A percentile compares a stretch with the other conserved stretches of the same genome.
Evolutionary conservation across 1,139 yeast species (phyloP).

Genomic region (Kodamaea alishanica): DNA sequence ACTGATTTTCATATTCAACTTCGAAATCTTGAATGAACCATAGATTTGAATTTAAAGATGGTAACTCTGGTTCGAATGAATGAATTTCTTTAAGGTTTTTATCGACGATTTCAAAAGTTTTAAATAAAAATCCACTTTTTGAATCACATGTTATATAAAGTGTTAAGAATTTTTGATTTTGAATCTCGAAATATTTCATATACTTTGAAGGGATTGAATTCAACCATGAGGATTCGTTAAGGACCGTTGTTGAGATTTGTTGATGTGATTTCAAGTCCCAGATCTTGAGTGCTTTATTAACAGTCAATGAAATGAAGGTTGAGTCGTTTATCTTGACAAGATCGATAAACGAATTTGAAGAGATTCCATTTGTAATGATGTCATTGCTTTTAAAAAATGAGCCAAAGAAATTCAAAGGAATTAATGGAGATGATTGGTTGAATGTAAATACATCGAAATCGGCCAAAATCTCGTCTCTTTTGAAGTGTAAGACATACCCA

Average conservation of each 20-base stretch:
- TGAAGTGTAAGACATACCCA: slow-evolving; percentile 63
- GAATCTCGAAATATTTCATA: slow-evolving; percentile 17
- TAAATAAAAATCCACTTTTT: slow-evolving; percentile 24
- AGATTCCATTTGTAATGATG: slow-evolving; percentile 25
- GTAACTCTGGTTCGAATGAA: slow-evolving; percentile 26
- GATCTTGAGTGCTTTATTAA: slow-evolving; percentile 48
- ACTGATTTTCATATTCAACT: slow-evolving; percentile 23
- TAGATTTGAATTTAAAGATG: slow-evolving; percentile 19
- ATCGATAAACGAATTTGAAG: slow-evolving; percentile 34
- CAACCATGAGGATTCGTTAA: slow-evolving; percentile 27
- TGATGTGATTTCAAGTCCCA: slow-evolving; percentile 50
- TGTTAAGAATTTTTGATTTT: slow-evolving; percentile 15
- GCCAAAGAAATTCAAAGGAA: slow-evolving; percentile 33
- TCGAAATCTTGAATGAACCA: slow-evolving; percentile 50
- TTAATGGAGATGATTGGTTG: slow-evolving; percentile 52
- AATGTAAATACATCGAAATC: slow-evolving; percentile 52
- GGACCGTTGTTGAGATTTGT: no score
- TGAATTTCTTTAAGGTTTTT: slow-evolving; percentile 23
- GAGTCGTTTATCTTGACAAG: slow-evolving; percentile 14
- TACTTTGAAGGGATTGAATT: slow-evolving; percentile 32
- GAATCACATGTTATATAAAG: slow-evolving; percentile 14
- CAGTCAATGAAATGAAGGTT: slow-evolving; percentile 28
- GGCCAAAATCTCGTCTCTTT: slow-evolving; percentile 31
- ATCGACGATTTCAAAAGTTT: slow-evolving; percentile 20
- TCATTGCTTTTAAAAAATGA: slow-evolving; percentile 20